Base-by-base conservation (phyloP, 2,329 filamentous ascomycete species). In the Parascedosporium putredinis region DNA sequence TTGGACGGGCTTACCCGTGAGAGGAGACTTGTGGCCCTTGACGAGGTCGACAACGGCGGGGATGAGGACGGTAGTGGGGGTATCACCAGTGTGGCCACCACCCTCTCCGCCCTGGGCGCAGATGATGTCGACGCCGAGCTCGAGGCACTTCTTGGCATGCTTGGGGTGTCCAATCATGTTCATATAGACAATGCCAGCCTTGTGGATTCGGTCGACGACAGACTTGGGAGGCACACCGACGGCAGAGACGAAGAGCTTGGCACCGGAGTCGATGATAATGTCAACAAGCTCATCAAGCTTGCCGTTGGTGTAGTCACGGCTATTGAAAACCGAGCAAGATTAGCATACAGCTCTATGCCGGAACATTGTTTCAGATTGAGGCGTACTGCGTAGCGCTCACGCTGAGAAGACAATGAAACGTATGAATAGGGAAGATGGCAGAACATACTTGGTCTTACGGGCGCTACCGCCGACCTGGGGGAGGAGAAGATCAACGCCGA, bases 161-260 rank as follows among this genome's bases (percentile, higher is more conserved):
- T 98, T 98, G 64, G 93, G 91, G 78, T 98, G 93, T 58, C 93
- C 93, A 66, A 98, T 90, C 93, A 98, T 98, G 83, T 98, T 98
- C 93, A 97, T 97, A 78, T 94, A 95, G 58, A 95, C 78, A 58
- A 98, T 79, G 58, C 90, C 90, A 62, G 81, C 73, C 63, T 81
- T 79, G 79, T 98, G 93, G 44, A 98, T 82, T 64, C 80, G 85
- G 57, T 97, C 89, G 61, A 98, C 89, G 52, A 96, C 84, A 58
- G 78, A 73, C 70, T 87, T 88, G 57, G 93, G 88, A 40, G 93
- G 90, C 23, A 97, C 86, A 62, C 93, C 93, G 65, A 98, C 89
- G 61, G 93, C 93, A 48, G 88, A 96, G 60, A 98, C 93, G 73
- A 98, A 98, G 53, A 98, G 81, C 68, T 83, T 90, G 54, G 89